These are phyloP conservation scores for Chlamydomonas applanata DNA, from an alignment of 139 green algal genomes.

Conservation along the genomic window DNA sequence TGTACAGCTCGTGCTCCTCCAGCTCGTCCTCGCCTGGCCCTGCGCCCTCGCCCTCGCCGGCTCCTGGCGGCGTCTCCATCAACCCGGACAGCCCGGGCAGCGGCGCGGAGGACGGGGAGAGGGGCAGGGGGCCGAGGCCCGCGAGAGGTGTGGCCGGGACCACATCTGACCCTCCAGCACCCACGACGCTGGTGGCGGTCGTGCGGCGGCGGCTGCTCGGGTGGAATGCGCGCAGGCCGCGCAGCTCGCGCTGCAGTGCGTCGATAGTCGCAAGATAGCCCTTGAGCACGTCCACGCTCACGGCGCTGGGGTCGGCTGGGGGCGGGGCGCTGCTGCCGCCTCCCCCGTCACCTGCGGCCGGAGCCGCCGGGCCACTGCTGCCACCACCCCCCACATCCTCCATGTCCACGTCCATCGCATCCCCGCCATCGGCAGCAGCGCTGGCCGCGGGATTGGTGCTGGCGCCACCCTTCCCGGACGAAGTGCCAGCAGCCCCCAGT, in stretches of 20 bases:
- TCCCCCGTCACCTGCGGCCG: constrained; percentile 1
- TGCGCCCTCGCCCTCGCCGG: background rate
- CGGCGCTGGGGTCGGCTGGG: constrained; percentile 5
- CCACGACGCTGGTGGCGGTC: background rate
- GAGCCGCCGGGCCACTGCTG: background rate
- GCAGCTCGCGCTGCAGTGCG: constrained; percentile 63
- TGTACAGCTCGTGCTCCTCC: background rate
- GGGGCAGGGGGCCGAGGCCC: background rate
- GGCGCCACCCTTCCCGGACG: background rate
- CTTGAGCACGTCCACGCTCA: constrained; percentile 23
- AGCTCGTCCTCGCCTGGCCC: background rate
- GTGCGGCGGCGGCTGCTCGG: constrained; percentile 17
- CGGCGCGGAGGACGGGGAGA: too few species aligned
- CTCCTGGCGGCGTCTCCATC: background rate
- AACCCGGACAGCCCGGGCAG: background rate
- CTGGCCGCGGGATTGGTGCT: too few species aligned
- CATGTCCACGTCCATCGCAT: constrained; percentile 11
- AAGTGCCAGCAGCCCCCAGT: background rate
- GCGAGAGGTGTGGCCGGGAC: background rate
- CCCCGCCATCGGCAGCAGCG: background rate
- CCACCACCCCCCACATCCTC: background rate
- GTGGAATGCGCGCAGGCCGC: constrained; percentile 22
- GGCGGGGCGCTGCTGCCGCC: background rate
- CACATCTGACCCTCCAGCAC: too few species aligned
- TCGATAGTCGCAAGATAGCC: constrained; percentile 55